Base-by-base conservation (phyloP, 2,329 filamentous ascomycete species). In the Colletotrichum cereale region DNA sequence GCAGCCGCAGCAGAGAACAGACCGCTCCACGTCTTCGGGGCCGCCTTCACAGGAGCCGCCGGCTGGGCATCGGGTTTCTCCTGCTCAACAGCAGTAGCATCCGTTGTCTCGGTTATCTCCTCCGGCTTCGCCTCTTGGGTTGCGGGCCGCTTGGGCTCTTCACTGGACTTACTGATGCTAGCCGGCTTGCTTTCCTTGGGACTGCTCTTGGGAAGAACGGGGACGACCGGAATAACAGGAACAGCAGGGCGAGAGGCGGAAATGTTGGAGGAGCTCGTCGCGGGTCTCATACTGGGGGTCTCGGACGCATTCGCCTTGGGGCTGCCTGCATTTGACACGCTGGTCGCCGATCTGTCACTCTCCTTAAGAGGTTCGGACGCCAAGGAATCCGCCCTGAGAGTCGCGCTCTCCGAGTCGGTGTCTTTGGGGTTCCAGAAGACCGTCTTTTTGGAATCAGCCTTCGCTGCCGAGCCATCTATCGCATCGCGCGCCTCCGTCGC, bases 181-280 rank as follows among this genome's bases (percentile, higher is more conserved):
- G 65, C 44, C 11, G 61, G 29, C 62, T 78, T 80, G 34, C 72
- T 56, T 11, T 75, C 62, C 73, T 80, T 82, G 38, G 77, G 77
- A 12, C 72, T 73, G 31, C 73, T 74, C 76, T 85, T 87, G 8
- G 86, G 85, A 11, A 86, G 75, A 42, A 79, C 82, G 10, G 87
- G 86, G 29, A 88, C 71, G n/a, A 85, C 80, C 4, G 86, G 86
- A 52, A 85, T 74, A 1, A 83, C 84, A 14, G 84, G 82, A 6
- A 81, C 76, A 26, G 81, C 79, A 18, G 82, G 72, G 11, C 83
- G 83, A 16, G 72, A 73, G 6, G 69, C 56, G 21, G 69, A 72
- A 29, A 60, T 26, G 29, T 53, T 72, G 38, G 71, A 74, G 34
- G 56, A 67, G 31, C 73, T 73, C 29, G 73, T 68, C 29, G 57